These are phyloP conservation scores for Myxozyma lipomycoides DNA, from an alignment of 805 yeast species.

Conservation along the genomic window DNA sequence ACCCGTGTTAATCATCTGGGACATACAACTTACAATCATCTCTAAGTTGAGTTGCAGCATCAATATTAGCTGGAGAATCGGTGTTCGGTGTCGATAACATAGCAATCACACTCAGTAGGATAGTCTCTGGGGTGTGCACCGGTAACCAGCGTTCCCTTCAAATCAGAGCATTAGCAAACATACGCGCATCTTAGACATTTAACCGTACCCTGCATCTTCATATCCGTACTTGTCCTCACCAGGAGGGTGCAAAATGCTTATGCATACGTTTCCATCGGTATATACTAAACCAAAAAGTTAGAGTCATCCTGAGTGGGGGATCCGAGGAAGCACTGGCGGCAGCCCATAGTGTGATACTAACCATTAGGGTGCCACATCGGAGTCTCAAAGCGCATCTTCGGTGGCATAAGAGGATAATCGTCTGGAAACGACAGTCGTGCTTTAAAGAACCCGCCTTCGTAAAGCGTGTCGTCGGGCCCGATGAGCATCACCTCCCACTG, in stretches of 20 bases:
- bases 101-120: slow-evolving; percentile 73
- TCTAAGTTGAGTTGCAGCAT: slow-evolving; percentile 80
- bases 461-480: slow-evolving; percentile 68
- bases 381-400: slow-evolving; percentile 60
- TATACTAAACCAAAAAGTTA: slow-evolving; percentile 50
- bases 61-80: slow-evolving; percentile 90
- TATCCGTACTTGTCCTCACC: slow-evolving; percentile 87
- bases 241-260: slow-evolving; percentile 79
- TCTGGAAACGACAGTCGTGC: slow-evolving; percentile 58
- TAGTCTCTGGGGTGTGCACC: slow-evolving; percentile 83
- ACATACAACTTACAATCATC: slow-evolving; percentile 49
- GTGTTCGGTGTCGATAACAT: slow-evolving; percentile 89
- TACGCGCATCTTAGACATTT: not conserved
- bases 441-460: slow-evolving; percentile 71
- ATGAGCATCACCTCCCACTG: slow-evolving; percentile 67
- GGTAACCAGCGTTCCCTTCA: slow-evolving; percentile 82
- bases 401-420: slow-evolving; percentile 70
- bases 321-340: too few relatives aligned
- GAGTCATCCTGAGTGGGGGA: too few relatives aligned
- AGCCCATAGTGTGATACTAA: too few relatives aligned
- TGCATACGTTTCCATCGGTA: slow-evolving; percentile 81
- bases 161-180: not conserved
- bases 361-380: slow-evolving; percentile 77
- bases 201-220: slow-evolving; percentile 59
- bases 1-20: slow-evolving; percentile 1